A percentile compares a stretch with the other conserved stretches of the same genome.
Evolutionary conservation across 164 flowering plant species (phyloP).

Genomic region (Saururus chinensis): DNA sequence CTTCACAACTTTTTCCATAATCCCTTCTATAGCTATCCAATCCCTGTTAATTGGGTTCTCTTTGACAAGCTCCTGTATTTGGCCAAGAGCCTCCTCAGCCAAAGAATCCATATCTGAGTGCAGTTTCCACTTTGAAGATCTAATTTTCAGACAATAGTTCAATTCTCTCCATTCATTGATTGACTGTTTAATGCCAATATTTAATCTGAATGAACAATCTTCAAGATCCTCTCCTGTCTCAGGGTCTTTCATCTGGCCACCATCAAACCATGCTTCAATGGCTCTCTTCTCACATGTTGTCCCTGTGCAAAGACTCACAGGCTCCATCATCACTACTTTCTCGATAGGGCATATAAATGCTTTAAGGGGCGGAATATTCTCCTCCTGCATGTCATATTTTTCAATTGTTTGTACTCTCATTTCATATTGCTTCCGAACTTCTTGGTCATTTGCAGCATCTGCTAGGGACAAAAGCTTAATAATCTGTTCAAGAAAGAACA

Average conservation of each 20-base stretch:
- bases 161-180: slow-evolving; percentile 74
- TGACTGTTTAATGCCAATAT: slow-evolving; percentile 46
- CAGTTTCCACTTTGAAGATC: slow-evolving; percentile 37
- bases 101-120: slow-evolving; percentile 19
- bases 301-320: slow-evolving; percentile 65
- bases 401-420: slow-evolving; percentile 35
- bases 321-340: slow-evolving; percentile 49
- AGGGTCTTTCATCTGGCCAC: slow-evolving; percentile 48
- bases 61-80: slow-evolving; percentile 38
- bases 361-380: slow-evolving; percentile 35
- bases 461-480: slow-evolving; percentile 59
- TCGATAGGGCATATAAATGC: slow-evolving; percentile 46
- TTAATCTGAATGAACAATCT: slow-evolving; percentile 44
- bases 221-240: slow-evolving; percentile 41
- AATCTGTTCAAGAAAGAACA: slow-evolving; percentile 49
- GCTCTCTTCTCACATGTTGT: slow-evolving; percentile 60
- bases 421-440: slow-evolving; percentile 33
- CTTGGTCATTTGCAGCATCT: slow-evolving; percentile 62
- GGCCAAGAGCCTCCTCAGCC: slow-evolving; percentile 36
- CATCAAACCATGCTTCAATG: slow-evolving; percentile 40
- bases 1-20: slow-evolving; percentile 26
- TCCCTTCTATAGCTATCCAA: slow-evolving; percentile 59
- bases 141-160: slow-evolving; percentile 54
- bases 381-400: slow-evolving; percentile 26
- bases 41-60: slow-evolving; percentile 57